Percentiles rank a stretch among this genome's conserved stretches.
Conservation (phyloP, 2,329 filamentous ascomycete genomes). For the Cercospora sesami region DNA sequence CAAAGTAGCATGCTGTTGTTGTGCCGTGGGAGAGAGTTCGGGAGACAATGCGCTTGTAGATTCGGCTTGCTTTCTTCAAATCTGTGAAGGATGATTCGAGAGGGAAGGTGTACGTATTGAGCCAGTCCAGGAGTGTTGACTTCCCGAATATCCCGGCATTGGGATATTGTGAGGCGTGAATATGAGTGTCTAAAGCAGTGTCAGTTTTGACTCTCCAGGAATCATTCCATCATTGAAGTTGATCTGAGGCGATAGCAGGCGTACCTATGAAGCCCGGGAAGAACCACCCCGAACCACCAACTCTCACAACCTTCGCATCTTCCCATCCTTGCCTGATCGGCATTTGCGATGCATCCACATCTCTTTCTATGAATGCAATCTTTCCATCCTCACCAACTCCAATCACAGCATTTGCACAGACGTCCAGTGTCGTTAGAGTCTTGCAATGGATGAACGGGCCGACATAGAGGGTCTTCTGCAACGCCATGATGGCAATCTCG, state of each 20-base stretch:
- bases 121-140: conserved; percentile 88
- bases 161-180: conserved; percentile 92
- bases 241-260: conserved; percentile 24
- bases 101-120: conserved; percentile 92
- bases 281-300: conserved; percentile 65
- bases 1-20: conserved; percentile 92
- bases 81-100: conserved; percentile 75
- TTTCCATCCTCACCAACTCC: conserved; percentile 55
- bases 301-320: conserved; percentile 42
- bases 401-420: conserved; percentile 49
- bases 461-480: conserved; percentile 51
- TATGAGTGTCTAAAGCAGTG: conserved; percentile 74
- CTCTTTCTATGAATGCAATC: conserved; percentile 51
- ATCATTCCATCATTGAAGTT: neutral
- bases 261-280: conserved; percentile 79
- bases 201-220: neutral
- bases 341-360: conserved; percentile 30
- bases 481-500: conserved; percentile 14
- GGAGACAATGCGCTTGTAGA: conserved; percentile 76
- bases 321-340: conserved; percentile 40
- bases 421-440: conserved; percentile 51
- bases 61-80: conserved; percentile 61
- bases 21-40: conserved; percentile 87
- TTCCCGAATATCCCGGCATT: conserved; percentile 94
- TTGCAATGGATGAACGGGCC: conserved; percentile 63